Evolutionary conservation across 2,329 filamentous ascomycete species (phyloP), one percentile per base, ranked within the genome.

Genomic region (Colletotrichum brevisporum): DNA sequence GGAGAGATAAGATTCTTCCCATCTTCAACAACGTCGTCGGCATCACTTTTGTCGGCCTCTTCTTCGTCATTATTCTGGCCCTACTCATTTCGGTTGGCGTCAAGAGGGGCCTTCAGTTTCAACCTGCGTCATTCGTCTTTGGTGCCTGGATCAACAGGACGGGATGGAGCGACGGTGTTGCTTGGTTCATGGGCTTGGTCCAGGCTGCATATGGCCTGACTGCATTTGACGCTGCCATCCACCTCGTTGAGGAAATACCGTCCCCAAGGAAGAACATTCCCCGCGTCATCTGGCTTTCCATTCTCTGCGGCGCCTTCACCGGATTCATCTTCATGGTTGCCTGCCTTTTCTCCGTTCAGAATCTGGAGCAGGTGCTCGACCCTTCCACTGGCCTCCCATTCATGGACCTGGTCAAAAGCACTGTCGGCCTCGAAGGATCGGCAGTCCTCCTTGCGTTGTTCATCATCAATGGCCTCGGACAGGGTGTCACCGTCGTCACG

Each of bases 161-260:
- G 0, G 83, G 86, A 16, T 89, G 86, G 86, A 75, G 79, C 2
- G 81, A 87, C 52, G 86, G 86, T 0, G 83, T 89, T 0, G 83
- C 84, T n/a, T 89, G 86, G 85, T 89, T 89, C 70, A 83, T 84
- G 0, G 87, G 87, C 5, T 82, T 89, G 1, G 81, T 89, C 0
- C 87, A 89, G 71, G 83, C 85, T 1, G 87, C 86, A 0, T 89
- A 89, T 62, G 86, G 85, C 2, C 76, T 88, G 12, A 88, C 85
- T 0, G 87, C 86, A 1, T 89, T 89, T 67, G 87, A 89, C 72
- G 84, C 86, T 0, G 86, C 87, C 43, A 86, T 89, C 45, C 87
- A 89, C 73, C 83, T 89, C 79, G 83, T 86, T 1, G 87, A 89
- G 70, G 86, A 89, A 71, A 86, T 89, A 1, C 86, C 86, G 1